Evolutionary conservation across 2,329 filamentous ascomycete genomes (phyloP), one percentile per base, ranked within the genome.

Genomic region (Colletotrichum tamarilloi): DNA sequence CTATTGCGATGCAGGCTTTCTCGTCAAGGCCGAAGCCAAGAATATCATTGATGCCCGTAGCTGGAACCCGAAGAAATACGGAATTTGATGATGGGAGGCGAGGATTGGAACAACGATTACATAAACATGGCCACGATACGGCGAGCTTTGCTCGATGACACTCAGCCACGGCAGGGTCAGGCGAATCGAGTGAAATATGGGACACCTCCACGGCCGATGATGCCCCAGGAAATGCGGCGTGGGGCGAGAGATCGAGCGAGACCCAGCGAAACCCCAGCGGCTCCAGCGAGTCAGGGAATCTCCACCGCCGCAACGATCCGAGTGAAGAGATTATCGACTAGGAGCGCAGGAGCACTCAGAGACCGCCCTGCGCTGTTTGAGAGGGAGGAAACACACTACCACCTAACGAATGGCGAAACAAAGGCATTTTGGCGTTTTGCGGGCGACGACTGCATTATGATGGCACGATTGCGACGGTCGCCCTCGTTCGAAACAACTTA

Each of bases 1-100:
- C 12, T 74, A 70, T 0, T 75, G 73, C 66, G 73, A 75, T 19
- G 65, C 65, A 22, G 70, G 38, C 26, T 75, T 60, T 57, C 60
- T 74, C 32, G 73, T 56, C 46, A 75, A 70, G 22, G 55, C 73
- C 49, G 70, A 75, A 8, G 53, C 70, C 2, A 46, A 38, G 16
- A 67, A 74, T 28, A 62, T 75, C 8, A 68, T 75, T 22, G 22
- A 49, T 8, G 73, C 66, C 1, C 62, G 60, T 4, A 56, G 42
- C 19, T 73, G 68, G 59, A 66, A 12, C 9, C 68, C 68, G 12
- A 16, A 57, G 7, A 64, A 60, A 5, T 68, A 72, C 26, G 53
- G 68, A 28, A 52, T 52, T 5, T 74, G 63, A 72, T 16, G 14
- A 8, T 30, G 19, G 28, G 26, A 5, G 19, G 59, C 14, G 6